Conservation (phyloP, 331 rosid species). For the Prunus yedoensis region DNA sequence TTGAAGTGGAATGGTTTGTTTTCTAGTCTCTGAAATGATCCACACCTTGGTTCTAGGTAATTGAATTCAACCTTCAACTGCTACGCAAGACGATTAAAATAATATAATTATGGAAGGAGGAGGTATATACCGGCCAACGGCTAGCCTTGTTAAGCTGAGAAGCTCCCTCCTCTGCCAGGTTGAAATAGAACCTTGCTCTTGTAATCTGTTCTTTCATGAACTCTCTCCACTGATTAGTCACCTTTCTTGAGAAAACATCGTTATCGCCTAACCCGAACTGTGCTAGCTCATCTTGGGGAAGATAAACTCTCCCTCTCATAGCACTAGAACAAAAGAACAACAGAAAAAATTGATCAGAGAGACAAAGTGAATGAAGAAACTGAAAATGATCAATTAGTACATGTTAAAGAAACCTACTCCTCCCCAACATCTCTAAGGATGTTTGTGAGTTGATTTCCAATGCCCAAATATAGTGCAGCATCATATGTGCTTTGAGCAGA, state of each 20-base stretch:
- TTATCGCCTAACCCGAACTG: constrained; percentile 64
- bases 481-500: constrained; percentile 50
- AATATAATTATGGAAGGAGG: not conserved
- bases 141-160: constrained; percentile 82
- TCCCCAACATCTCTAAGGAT: constrained; percentile 95
- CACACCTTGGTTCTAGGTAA: too few species aligned
- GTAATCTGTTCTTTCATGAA: constrained; percentile 80
- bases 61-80: too few species aligned
- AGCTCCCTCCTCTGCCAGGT: constrained; percentile 75
- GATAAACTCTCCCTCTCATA: constrained; percentile 80
- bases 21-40: not conserved
- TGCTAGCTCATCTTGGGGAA: constrained; percentile 91
- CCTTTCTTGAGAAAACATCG: constrained; percentile 62
- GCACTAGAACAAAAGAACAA: constrained; percentile 40
- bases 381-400: not conserved
- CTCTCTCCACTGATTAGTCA: constrained; percentile 65
- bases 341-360: not conserved
- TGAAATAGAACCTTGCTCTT: constrained; percentile 77
- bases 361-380: not conserved
- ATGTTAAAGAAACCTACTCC: constrained; percentile 52
- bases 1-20: not conserved
- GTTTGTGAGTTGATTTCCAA: constrained; percentile 86
- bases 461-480: constrained; percentile 73
- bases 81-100: too few species aligned
- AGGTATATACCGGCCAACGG: constrained; percentile 80